A percentile compares a stretch with the other conserved stretches of the same genome.
phyloP scores from a whole-genome alignment of 2,329 filamentous ascomycete species.

The Apiospora koreana region DNA sequence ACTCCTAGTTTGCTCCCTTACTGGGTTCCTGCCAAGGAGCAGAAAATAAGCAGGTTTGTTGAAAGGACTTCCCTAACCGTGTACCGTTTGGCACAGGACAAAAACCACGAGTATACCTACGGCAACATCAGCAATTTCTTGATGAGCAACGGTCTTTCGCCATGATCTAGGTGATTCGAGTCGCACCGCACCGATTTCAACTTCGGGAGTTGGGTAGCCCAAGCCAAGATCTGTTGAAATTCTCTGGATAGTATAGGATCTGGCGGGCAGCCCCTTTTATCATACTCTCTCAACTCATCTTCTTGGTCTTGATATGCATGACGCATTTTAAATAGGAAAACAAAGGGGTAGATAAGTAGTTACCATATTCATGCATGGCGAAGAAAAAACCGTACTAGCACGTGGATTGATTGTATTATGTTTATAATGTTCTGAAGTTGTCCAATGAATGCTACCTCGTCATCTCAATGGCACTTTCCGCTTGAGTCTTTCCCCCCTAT shows the following conservation, averaged over 20 bases:
- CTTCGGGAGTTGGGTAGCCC: not conserved
- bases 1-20: too few relatives aligned
- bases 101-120: not conserved
- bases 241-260: not conserved
- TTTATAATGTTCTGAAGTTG: not conserved
- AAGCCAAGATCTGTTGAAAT: not conserved
- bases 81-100: not conserved
- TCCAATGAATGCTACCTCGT: constrained; percentile 4
- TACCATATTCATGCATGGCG: not conserved
- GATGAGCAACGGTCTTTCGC: not conserved
- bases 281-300: not conserved
- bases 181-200: not conserved
- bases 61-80: not conserved
- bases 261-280: not conserved
- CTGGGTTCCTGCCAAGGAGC: not conserved
- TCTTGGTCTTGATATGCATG: not conserved
- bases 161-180: not conserved
- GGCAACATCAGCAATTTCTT: not conserved
- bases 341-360: not conserved
- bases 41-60: not conserved
- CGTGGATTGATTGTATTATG: not conserved
- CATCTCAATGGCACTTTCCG: constrained; percentile 5
- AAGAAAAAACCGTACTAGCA: not conserved
- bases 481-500: not conserved
- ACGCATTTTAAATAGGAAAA: not conserved